These are phyloP conservation scores for Heimioporus retisporus DNA, from an alignment of 1,284 basidiomycete species.

Conservation along the genomic window DNA sequence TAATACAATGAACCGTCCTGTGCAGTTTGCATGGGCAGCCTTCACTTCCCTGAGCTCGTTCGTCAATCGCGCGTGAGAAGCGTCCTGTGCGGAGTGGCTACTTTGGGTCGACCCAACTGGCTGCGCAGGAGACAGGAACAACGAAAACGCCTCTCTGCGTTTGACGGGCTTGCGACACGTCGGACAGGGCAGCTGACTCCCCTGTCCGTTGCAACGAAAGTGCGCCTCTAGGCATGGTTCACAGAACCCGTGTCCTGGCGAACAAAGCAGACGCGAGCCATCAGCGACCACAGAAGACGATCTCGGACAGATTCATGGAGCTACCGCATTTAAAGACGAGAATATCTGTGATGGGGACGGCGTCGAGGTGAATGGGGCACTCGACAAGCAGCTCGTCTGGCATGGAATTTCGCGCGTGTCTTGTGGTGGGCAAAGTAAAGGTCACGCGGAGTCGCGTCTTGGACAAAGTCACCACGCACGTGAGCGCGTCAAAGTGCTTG, in stretches of 20 bases:
- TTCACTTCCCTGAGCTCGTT: slow-evolving; percentile 28
- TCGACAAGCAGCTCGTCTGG: slow-evolving; percentile 38
- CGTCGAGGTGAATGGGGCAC: slow-evolving; percentile 43
- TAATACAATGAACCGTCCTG: slow-evolving; percentile 21
- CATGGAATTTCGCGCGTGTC: slow-evolving; percentile 14
- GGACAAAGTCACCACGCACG: too few relatives aligned
- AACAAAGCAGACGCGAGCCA: slow-evolving; percentile 18
- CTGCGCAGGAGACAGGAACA: slow-evolving; percentile 36
- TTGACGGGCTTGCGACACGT: slow-evolving; percentile 41
- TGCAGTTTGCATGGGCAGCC: slow-evolving; percentile 25
- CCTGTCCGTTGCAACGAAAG: slow-evolving; percentile 19
- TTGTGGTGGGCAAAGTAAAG: slow-evolving; percentile 2
- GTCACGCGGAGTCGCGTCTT: neutral
- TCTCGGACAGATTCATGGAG: slow-evolving; percentile 15
- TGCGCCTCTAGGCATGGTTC: slow-evolving; percentile 38
- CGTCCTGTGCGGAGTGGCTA: slow-evolving; percentile 10
- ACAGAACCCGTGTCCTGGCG: slow-evolving; percentile 44
- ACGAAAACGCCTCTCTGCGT: slow-evolving; percentile 36
- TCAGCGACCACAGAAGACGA: slow-evolving; percentile 23
- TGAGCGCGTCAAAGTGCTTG: too few relatives aligned
- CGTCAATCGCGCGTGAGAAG: slow-evolving; percentile 15
- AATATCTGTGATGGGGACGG: slow-evolving; percentile 39
- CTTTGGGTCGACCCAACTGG: slow-evolving; percentile 11
- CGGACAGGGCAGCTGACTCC: slow-evolving; percentile 29
- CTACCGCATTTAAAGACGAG: slow-evolving; percentile 44